Evolutionary conservation across 225 moss, liverwort and hornwort genomes (phyloP).

Genomic region (Bryum argenteum): DNA sequence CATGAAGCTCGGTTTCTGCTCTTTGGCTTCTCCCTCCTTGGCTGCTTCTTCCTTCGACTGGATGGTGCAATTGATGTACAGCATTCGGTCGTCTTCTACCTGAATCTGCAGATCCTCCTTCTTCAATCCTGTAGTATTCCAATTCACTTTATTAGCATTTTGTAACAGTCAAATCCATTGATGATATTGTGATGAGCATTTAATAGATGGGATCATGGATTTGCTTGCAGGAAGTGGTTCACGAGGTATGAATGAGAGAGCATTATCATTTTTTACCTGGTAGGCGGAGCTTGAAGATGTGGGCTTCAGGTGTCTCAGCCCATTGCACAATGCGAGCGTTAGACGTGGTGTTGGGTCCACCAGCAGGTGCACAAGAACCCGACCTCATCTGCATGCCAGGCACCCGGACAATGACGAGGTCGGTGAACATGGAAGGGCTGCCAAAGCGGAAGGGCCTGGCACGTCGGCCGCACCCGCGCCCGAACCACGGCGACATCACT

Average conservation of each 20-base stretch:
- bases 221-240: background rate
- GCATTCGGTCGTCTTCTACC: slow-evolving; percentile 37
- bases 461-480: slow-evolving; percentile 36
- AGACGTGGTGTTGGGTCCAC: slow-evolving; percentile 7
- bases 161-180: background rate
- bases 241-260: background rate
- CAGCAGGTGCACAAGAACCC: background rate
- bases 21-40: slow-evolving; percentile 18
- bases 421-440: slow-evolving; percentile 37
- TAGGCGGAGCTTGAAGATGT: slow-evolving; percentile 38
- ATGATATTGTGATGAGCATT: background rate
- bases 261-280: slow-evolving; percentile 8
- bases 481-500: slow-evolving; percentile 46
- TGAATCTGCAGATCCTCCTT: slow-evolving; percentile 47
- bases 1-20: slow-evolving; percentile 33
- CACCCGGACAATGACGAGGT: slow-evolving; percentile 42
- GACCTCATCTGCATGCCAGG: slow-evolving; percentile 28
- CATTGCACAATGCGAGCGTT: slow-evolving; percentile 40
- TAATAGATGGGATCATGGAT: too few species aligned
- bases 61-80: slow-evolving; percentile 33
- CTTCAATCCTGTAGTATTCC: slow-evolving; percentile 32
- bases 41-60: slow-evolving; percentile 10
- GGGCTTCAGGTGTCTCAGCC: slow-evolving; percentile 39
- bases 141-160: background rate
- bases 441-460: slow-evolving; percentile 31